These are phyloP conservation scores for Excoecaria cochinchinensis DNA, from an alignment of 345 rosid species.

Conservation along the genomic window DNA sequence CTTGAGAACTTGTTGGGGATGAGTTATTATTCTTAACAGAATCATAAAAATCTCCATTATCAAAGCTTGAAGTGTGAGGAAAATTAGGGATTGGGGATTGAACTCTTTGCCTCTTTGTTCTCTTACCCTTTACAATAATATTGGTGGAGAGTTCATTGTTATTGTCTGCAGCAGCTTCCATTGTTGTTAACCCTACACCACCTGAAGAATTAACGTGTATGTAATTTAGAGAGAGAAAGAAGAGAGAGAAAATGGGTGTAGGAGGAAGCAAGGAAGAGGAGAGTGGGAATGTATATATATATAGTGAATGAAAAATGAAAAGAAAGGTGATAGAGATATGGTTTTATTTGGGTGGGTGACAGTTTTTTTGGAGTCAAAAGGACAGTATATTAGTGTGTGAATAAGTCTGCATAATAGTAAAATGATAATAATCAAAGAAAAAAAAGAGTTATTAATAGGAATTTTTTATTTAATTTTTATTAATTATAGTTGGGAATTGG, in stretches of 20 bases:
- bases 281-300: constrained; percentile 25
- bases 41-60: too few relatives aligned
- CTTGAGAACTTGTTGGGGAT: constrained; percentile 34
- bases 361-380: constrained; percentile 31
- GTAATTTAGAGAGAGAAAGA: background rate
- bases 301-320: constrained; percentile 17
- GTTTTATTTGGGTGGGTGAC: constrained; percentile 13
- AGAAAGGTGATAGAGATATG: background rate
- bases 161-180: constrained; percentile 38
- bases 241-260: constrained; percentile 1
- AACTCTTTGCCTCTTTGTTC: constrained; percentile 73
- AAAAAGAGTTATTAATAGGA: background rate
- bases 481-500: constrained; percentile 5
- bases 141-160: constrained; percentile 27
- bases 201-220: background rate
- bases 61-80: constrained; percentile 12
- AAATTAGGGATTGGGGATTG: constrained; percentile 54
- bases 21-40: background rate
- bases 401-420: constrained; percentile 10
- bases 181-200: constrained; percentile 21
- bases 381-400: constrained; percentile 39
- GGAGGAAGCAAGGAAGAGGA: constrained; percentile 15
- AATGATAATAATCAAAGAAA: background rate
- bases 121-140: constrained; percentile 53
- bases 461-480: background rate